phyloP scores from a whole-genome alignment of 2,329 filamentous ascomycete genomes.

The Torrubiella hemipterigena region DNA sequence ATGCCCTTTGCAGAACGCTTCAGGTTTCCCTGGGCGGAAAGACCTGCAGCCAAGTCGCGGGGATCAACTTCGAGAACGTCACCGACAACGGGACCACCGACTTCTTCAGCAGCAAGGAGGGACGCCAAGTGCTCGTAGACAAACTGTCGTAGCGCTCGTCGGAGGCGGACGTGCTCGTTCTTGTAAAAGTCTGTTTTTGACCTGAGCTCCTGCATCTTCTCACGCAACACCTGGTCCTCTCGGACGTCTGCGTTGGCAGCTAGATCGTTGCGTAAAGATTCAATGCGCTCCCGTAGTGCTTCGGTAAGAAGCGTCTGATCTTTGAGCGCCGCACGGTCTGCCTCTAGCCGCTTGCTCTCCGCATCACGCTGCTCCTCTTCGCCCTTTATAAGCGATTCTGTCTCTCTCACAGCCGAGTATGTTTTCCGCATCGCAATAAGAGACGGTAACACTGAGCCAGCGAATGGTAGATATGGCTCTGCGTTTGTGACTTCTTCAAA shows the following conservation, averaged over 20 bases:
- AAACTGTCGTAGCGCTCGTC: constrained; percentile 55
- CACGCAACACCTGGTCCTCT: constrained; percentile 47
- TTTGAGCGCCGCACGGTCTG: constrained; percentile 34
- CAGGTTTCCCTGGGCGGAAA: constrained; percentile 45
- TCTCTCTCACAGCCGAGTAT: constrained; percentile 48
- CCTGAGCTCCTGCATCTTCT: constrained; percentile 49
- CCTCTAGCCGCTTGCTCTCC: constrained; percentile 34
- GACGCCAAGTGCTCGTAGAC: constrained; percentile 57
- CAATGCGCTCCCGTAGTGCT: constrained; percentile 44
- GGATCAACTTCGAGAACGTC: constrained; percentile 54
- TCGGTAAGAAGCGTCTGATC: constrained; percentile 44
- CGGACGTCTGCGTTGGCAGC: constrained; percentile 44
- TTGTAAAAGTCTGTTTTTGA: constrained; percentile 49
- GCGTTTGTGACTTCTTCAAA: constrained; percentile 51
- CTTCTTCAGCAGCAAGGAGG: constrained; percentile 72
- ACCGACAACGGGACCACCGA: constrained; percentile 73
- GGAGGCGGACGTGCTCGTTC: constrained; percentile 45
- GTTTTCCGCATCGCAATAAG: constrained; percentile 60
- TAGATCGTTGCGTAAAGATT: constrained; percentile 44
- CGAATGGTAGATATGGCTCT: constrained; percentile 53
- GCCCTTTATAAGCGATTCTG: constrained; percentile 51
- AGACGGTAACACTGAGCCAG: constrained; percentile 57
- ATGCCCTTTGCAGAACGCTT: constrained; percentile 26
- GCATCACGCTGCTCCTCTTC: constrained; percentile 30
- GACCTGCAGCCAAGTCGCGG: constrained; percentile 46